phyloP scores from a whole-genome alignment of 2,329 filamentous ascomycete species.

The Hortaea werneckii region DNA sequence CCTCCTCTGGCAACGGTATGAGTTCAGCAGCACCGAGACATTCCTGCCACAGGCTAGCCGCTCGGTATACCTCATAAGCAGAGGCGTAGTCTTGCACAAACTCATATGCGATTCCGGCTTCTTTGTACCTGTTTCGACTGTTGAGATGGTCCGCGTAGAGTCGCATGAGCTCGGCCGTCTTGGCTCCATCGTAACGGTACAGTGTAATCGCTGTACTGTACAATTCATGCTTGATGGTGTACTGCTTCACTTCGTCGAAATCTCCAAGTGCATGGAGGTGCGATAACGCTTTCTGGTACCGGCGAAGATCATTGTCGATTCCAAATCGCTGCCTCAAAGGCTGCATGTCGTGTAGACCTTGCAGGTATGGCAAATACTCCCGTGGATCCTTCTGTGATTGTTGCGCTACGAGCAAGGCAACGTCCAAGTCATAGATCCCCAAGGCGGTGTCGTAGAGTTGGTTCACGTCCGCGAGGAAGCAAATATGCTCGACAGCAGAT shows the following conservation, averaged over 20 bases:
- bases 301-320: conserved; percentile 79
- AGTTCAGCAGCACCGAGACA: conserved; percentile 70
- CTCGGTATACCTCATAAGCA: conserved; percentile 74
- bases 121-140: conserved; percentile 64
- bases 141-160: conserved; percentile 74
- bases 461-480: conserved; percentile 91
- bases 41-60: conserved; percentile 83
- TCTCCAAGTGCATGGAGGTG: conserved; percentile 64
- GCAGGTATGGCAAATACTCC: conserved; percentile 91
- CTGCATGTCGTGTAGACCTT: conserved; percentile 67
- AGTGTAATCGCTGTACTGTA: conserved; percentile 68
- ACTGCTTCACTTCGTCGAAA: conserved; percentile 69
- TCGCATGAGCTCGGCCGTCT: conserved; percentile 57
- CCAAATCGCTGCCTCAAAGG: conserved; percentile 63
- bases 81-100: conserved; percentile 64
- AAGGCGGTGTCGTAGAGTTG: conserved; percentile 82
- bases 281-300: conserved; percentile 63
- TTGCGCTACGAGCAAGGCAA: conserved; percentile 83
- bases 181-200: conserved; percentile 69
- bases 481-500: conserved; percentile 89
- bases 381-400: conserved; percentile 91
- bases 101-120: conserved; percentile 83
- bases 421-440: conserved; percentile 81
- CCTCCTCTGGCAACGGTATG: conserved; percentile 49
- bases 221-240: conserved; percentile 68